A percentile compares a stretch with the other conserved stretches of the same genome.
phyloP scores from a whole-genome alignment of 2,329 filamentous ascomycete species.

The Penicillium sp. region DNA sequence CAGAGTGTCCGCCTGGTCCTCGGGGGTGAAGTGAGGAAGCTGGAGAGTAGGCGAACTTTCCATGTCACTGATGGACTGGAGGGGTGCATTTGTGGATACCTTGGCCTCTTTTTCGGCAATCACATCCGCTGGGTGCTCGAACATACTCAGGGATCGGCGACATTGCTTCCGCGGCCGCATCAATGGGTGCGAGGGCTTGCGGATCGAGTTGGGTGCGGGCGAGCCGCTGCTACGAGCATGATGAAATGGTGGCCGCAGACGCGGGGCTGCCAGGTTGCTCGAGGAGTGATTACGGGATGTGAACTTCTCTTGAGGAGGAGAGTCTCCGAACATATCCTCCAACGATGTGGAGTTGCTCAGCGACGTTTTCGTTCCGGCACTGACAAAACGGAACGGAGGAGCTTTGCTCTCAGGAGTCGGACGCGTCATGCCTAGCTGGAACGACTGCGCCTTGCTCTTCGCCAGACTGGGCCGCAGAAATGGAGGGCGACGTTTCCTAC shows the following conservation, averaged over 20 bases:
- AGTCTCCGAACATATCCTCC: constrained; percentile 74
- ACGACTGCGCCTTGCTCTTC: constrained; percentile 68
- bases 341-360: constrained; percentile 60
- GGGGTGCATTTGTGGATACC: constrained; percentile 47
- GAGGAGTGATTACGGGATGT: constrained; percentile 57
- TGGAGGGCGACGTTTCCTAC: constrained; percentile 60
- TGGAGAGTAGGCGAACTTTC: constrained; percentile 68
- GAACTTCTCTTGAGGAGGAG: constrained; percentile 65
- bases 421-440: constrained; percentile 58
- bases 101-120: constrained; percentile 70
- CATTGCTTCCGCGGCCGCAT: constrained; percentile 79
- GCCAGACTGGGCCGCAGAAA: constrained; percentile 68
- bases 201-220: constrained; percentile 62
- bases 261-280: constrained; percentile 52
- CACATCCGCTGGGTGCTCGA: constrained; percentile 82
- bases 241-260: constrained; percentile 60
- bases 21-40: constrained; percentile 76
- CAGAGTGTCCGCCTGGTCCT: constrained; percentile 76
- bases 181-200: constrained; percentile 67
- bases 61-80: constrained; percentile 76
- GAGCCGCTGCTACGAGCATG: constrained; percentile 64
- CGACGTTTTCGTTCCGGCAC: constrained; percentile 47
- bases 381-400: constrained; percentile 70
- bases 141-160: constrained; percentile 94
- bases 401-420: constrained; percentile 59